Evolutionary conservation across 768 basidiomycete species (phyloP), one percentile per base, ranked within the genome.

Genomic region (Fistulinella prunicolor): DNA sequence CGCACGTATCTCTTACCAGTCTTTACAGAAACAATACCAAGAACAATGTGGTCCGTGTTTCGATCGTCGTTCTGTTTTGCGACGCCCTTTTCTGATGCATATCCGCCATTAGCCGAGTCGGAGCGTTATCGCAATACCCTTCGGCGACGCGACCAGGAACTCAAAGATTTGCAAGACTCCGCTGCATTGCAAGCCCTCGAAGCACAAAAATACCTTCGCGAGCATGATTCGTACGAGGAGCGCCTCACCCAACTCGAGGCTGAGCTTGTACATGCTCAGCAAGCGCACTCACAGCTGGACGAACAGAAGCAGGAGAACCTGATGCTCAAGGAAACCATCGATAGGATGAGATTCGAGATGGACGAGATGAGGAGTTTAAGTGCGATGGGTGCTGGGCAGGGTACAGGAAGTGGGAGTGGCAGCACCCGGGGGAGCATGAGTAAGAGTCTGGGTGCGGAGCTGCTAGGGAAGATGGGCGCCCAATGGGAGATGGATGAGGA

Each of bases 241-340:
- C 83, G 85, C 14, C 77, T 94, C 42, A 64, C 70, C 6, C 66
- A 74, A 7, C 78, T 95, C n/a, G 87, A 93, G 58, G 57, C 70
- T 8, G 92, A 95, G 47, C 75, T 97, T 3, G 64, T 65, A 4
- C 60, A 79, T 21, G 89, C 91, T 4, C 81, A 85, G 43, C 78
- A 82, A 56, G 83, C 86, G 1, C 84, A 89, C 44, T 78, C 73
- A 0, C 79, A 82, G 50, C 77, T 96, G 30, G 91, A 94, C 50
- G 85, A 88, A 57, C 94, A 97, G 73, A 96, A 96, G 72, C 89
- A 92, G 59, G 91, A 94, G 74, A 97, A 96, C 60, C 63, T 95
- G 55, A 69, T 91, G 61, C 75, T 97, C 51, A 95, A 95, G 63
- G 94, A 97, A 74, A 96, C 94, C 2, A 97, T 97, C 56, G 94